phyloP scores from a whole-genome alignment of 352 stramenopile genomes.

The Phytopythium boreale region DNA sequence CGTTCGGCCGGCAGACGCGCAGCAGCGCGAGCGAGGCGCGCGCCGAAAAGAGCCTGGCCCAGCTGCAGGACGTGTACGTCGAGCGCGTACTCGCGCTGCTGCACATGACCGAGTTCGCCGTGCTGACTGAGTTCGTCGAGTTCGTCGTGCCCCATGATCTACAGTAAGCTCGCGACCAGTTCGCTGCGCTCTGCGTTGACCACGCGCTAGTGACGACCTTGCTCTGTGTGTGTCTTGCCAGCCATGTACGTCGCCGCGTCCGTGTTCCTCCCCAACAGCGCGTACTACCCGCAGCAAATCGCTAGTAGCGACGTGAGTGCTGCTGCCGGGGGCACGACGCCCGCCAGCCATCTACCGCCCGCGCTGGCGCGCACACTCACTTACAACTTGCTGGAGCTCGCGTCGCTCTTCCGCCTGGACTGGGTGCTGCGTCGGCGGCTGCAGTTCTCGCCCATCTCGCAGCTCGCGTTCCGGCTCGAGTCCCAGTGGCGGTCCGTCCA shows the following conservation, averaged over 20 bases:
- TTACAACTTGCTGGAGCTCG: constrained; percentile 33
- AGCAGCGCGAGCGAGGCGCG: background rate
- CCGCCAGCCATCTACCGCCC: constrained; percentile 2
- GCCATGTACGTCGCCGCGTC: constrained; percentile 20
- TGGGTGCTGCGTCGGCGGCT: constrained; percentile 22
- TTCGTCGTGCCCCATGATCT: constrained; percentile 34
- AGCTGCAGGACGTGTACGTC: constrained; percentile 19
- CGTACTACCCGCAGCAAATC: constrained; percentile 26
- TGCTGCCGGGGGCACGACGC: background rate
- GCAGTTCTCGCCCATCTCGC: constrained; percentile 18
- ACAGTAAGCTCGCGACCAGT: constrained; percentile 17
- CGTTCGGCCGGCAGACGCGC: background rate
- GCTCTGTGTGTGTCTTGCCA: background rate
- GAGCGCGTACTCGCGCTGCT: constrained; percentile 20
- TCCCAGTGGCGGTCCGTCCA: constrained; percentile 28
- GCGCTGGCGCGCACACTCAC: constrained; percentile 25
- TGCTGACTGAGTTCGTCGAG: constrained; percentile 44
- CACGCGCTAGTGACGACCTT: background rate
- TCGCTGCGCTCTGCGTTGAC: background rate
- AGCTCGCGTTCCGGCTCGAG: constrained; percentile 40
- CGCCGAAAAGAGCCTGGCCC: background rate
- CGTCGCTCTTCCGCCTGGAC: constrained; percentile 30
- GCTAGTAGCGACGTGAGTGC: background rate
- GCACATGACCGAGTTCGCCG: constrained; percentile 41
- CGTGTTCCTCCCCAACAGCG: constrained; percentile 25